Conservation (phyloP, 805 yeast genomes). For the Teunomyces stri region DNA sequence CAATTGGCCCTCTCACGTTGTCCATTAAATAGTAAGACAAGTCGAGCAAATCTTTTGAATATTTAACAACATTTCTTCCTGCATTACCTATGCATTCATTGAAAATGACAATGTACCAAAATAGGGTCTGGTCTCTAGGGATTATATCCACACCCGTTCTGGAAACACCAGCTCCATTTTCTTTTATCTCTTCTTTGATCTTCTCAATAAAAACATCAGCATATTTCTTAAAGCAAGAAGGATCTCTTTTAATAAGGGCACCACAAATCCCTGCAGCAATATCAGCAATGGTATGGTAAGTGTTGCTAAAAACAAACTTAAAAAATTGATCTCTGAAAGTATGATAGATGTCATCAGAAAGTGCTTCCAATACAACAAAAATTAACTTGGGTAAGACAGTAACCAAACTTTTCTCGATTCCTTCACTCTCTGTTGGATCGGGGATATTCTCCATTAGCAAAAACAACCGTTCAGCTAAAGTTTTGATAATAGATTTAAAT, state of each 20-base stretch:
- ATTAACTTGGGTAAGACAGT: slow-evolving; percentile 36
- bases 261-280: slow-evolving; percentile 73
- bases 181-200: slow-evolving; percentile 64
- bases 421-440: slow-evolving; percentile 50
- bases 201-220: slow-evolving; percentile 46
- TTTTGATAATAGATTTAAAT: slow-evolving; percentile 57
- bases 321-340: slow-evolving; percentile 47
- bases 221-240: slow-evolving; percentile 43
- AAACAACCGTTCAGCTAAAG: slow-evolving; percentile 59
- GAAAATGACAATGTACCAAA: slow-evolving; percentile 67
- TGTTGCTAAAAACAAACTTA: slow-evolving; percentile 59
- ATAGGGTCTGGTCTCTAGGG: slow-evolving; percentile 75
- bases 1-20: slow-evolving; percentile 62
- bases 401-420: slow-evolving; percentile 48
- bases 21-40: slow-evolving; percentile 45
- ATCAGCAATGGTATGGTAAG: slow-evolving; percentile 59
- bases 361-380: slow-evolving; percentile 47
- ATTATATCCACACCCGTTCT: slow-evolving; percentile 65
- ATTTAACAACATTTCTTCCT: slow-evolving; percentile 45
- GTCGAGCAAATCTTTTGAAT: slow-evolving; percentile 44
- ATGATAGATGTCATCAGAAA: slow-evolving; percentile 54
- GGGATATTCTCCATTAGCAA: slow-evolving; percentile 67
- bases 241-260: slow-evolving; percentile 64
- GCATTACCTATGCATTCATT: slow-evolving; percentile 72
- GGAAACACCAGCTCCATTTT: slow-evolving; percentile 77